A percentile compares a stretch with the other conserved stretches of the same genome.
These are phyloP conservation scores for Pythium aristosporum DNA, from an alignment of 352 stramenopile genomes.

Conservation along the genomic window DNA sequence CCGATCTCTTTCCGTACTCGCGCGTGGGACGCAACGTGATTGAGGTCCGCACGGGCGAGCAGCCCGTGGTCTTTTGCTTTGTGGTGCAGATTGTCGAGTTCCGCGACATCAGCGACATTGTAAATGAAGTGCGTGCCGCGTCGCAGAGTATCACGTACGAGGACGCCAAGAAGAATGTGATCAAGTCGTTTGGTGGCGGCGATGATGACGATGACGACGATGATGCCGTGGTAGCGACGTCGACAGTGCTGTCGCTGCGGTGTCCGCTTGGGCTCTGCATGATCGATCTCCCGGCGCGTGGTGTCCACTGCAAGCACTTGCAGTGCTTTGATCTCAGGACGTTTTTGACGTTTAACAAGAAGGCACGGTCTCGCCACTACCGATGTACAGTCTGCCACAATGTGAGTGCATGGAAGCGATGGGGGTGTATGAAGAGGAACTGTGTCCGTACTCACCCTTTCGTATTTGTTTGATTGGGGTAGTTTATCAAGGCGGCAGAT, in stretches of 20 bases:
- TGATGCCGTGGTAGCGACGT: constrained; percentile 82
- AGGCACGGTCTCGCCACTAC: constrained; percentile 84
- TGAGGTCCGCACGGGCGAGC: constrained; percentile 71
- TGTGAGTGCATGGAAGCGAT: constrained; percentile 36
- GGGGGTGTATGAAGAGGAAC: neutral
- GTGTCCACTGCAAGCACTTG: constrained; percentile 91
- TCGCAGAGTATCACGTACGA: constrained; percentile 74
- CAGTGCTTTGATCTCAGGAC: constrained; percentile 96
- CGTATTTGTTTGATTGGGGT: neutral
- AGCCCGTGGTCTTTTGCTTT: constrained; percentile 58
- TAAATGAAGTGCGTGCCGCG: constrained; percentile 57
- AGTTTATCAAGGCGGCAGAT: constrained; percentile 89
- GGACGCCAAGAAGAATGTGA: constrained; percentile 66
- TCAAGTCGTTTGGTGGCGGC: constrained; percentile 75
- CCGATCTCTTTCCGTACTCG: constrained; percentile 71
- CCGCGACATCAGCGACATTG: constrained; percentile 55
- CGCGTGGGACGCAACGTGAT: constrained; percentile 71
- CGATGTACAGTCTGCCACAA: constrained; percentile 90
- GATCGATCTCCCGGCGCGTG: constrained; percentile 89
- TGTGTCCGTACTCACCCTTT: neutral
- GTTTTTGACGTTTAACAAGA: constrained; percentile 91
- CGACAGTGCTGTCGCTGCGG: constrained; percentile 87
- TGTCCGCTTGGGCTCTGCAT: constrained; percentile 84
- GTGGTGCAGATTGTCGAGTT: constrained; percentile 77
- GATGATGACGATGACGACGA: constrained; percentile 76